A percentile compares a stretch with the other conserved stretches of the same genome.
phyloP scores from a whole-genome alignment of 331 rosid genomes.

The Pyrus hybrid region DNA sequence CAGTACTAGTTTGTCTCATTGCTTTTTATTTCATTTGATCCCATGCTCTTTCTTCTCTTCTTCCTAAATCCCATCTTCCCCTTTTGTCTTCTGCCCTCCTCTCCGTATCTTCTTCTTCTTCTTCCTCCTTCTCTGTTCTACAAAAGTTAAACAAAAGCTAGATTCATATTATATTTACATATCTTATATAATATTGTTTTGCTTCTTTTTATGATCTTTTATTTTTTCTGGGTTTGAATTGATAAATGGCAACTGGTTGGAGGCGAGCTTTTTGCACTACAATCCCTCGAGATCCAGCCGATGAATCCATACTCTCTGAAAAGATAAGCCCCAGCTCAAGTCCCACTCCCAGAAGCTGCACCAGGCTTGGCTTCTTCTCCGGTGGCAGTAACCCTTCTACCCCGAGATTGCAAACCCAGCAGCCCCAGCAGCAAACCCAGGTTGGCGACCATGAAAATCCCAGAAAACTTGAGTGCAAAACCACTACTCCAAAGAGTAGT shows the following conservation, averaged over 20 bases:
- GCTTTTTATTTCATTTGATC: constrained; percentile 23
- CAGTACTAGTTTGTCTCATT: constrained; percentile 25
- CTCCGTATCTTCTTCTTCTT: constrained; percentile 6
- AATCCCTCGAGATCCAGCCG: constrained; percentile 43
- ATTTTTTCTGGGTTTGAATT: background rate
- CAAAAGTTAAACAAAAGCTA: background rate
- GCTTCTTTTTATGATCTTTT: background rate
- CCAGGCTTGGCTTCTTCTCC: constrained; percentile 60
- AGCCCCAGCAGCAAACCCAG: background rate
- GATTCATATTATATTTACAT: background rate
- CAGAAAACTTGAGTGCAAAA: constrained; percentile 29
- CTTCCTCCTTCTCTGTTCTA: background rate
- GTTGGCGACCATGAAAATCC: constrained; percentile 25
- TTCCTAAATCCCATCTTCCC: constrained; percentile 19
- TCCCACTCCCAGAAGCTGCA: constrained; percentile 71
- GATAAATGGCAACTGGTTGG: constrained; percentile 87
- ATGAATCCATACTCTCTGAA: constrained; percentile 32
- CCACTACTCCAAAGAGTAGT: constrained; percentile 32
- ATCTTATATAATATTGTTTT: background rate
- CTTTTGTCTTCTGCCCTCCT: constrained; percentile 32
- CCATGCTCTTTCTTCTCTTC: constrained; percentile 22
- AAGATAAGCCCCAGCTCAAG: constrained; percentile 33
- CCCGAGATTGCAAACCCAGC: constrained; percentile 29
- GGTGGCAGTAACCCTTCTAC: constrained; percentile 66
- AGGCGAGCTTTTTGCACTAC: constrained; percentile 89